Percentiles rank a stretch among this genome's conserved stretches.
These are phyloP conservation scores for Jimgerdemannia lactiflua DNA, from an alignment of 192 early-diverging fungal genomes.

Conservation along the genomic window DNA sequence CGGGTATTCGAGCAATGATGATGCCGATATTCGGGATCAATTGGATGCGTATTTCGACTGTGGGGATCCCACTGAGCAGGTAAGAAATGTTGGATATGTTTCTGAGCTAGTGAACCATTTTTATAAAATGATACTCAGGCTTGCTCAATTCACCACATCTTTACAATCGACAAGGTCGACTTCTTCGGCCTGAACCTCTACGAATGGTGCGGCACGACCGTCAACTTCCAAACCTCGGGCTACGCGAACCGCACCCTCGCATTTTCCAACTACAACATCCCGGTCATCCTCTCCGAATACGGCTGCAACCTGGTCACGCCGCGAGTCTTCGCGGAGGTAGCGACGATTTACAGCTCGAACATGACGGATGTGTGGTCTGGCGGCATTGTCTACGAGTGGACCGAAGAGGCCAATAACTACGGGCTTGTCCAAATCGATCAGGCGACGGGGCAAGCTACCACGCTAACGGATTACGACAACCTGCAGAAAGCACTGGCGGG, in stretches of 20 bases:
- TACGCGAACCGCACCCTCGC: constrained; percentile 62
- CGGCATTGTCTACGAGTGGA: constrained; percentile 75
- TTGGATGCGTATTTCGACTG: constrained; percentile 73
- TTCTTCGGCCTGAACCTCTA: constrained; percentile 77
- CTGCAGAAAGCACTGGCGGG: constrained; percentile 51
- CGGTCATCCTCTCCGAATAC: constrained; percentile 73
- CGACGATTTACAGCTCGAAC: constrained; percentile 61
- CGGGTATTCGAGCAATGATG: constrained; percentile 78
- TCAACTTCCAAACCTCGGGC: constrained; percentile 61
- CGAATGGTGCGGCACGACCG: constrained; percentile 69
- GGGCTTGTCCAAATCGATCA: constrained; percentile 62
- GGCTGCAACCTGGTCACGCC: constrained; percentile 70
- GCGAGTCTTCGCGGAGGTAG: constrained; percentile 66
- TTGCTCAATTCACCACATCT: neutral
- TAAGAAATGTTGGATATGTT: neutral
- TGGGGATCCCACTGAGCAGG: constrained; percentile 47
- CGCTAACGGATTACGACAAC: constrained; percentile 58
- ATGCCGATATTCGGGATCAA: constrained; percentile 59
- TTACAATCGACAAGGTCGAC: constrained; percentile 43
- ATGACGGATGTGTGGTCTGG: constrained; percentile 69
- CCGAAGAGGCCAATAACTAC: constrained; percentile 73
- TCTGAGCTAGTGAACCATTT: neutral
- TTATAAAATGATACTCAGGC: neutral
- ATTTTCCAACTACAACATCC: constrained; percentile 57
- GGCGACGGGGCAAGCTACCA: constrained; percentile 31